Evolutionary conservation across 2,329 filamentous ascomycete species (phyloP), one percentile per base, ranked within the genome.

Genomic region (Parastagonospora nodorum): DNA sequence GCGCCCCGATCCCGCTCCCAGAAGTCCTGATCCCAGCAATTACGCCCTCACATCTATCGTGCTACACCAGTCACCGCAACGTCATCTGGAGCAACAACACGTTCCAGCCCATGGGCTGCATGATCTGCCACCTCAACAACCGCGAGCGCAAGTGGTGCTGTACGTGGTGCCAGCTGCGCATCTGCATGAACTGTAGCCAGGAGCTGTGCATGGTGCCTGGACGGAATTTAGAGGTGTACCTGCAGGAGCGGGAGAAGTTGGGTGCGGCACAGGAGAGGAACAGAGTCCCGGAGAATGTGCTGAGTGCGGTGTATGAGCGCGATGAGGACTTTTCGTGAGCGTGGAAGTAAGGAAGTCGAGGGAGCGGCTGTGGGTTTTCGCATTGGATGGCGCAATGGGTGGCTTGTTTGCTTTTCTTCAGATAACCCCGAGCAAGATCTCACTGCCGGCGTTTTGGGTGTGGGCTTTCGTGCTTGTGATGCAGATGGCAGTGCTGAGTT

Each of bases 81-180:
- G 65, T 58, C 42, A 57, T 68, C 37, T 66, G 64, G 58, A 64
- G 57, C 42, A 65, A 60, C 45, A 74, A 74, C 51, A 14, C 47
- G 9, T 67, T 67, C 54, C 64, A 68, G 41, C 68, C 69, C 19
- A 60, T 72, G 58, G 63, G 61, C 10, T 75, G 73, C 63, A 69
- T 71, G 68, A 44, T 74, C 1, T 75, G 73, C 51, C 63, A 55
- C 12, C 40, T 55, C 1, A 63, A 67, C 47, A 55, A 51, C 15
- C 48, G 44, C 2, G 66, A 69, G 15, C 48, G 61, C 12, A 66
- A 63, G 48, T 73, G 68, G 64, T 54, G 56, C n/a, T 75, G 73
- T 41, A 60, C 62, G 12, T 74, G 70, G 69, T 75, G 73, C 45
- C 67, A 66, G 48, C 48, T 75, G 51, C 40, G 71, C 8, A 60